These are phyloP conservation scores for Epichloe typhina DNA, from an alignment of 2,329 filamentous ascomycete species.

Conservation along the genomic window DNA sequence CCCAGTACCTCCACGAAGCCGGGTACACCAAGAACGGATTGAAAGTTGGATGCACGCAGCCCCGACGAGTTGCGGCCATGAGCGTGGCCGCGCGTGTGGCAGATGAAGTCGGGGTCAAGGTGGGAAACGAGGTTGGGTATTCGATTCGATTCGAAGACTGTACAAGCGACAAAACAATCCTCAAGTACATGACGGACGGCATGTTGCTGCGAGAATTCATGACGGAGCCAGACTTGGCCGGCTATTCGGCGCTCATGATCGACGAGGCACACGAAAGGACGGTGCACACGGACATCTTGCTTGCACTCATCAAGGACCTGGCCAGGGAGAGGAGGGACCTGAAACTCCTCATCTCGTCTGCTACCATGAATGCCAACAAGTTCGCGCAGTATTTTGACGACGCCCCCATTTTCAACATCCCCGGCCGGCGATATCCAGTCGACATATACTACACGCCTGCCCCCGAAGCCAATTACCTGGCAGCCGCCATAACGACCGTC, in stretches of 20 bases:
- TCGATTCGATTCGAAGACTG: conserved; percentile 89
- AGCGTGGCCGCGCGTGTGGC: conserved; percentile 92
- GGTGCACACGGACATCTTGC: conserved; percentile 77
- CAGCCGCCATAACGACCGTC: conserved; percentile 80
- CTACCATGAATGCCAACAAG: conserved; percentile 87
- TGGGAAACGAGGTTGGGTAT: conserved; percentile 89
- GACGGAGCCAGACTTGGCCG: conserved; percentile 70
- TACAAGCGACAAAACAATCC: conserved; percentile 76
- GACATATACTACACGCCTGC: conserved; percentile 84
- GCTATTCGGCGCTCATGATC: conserved; percentile 85
- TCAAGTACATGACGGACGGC: conserved; percentile 97
- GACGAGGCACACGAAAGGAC: conserved; percentile 96
- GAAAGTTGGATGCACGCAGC: conserved; percentile 89
- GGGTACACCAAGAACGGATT: conserved; percentile 74
- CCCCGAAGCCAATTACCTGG: conserved; percentile 87
- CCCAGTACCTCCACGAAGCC: conserved; percentile 85
- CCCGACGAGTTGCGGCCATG: conserved; percentile 92
- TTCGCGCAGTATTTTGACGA: conserved; percentile 88
- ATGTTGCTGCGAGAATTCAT: conserved; percentile 86
- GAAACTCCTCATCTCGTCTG: conserved; percentile 83
- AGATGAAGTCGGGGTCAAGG: conserved; percentile 79
- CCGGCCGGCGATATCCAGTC: conserved; percentile 76
- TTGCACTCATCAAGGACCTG: conserved; percentile 81
- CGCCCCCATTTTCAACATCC: conserved; percentile 88
- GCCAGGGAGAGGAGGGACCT: conserved; percentile 71